Base-by-base conservation (phyloP, 306 rosid species). In the Cucurbita argyrosperma region DNA sequence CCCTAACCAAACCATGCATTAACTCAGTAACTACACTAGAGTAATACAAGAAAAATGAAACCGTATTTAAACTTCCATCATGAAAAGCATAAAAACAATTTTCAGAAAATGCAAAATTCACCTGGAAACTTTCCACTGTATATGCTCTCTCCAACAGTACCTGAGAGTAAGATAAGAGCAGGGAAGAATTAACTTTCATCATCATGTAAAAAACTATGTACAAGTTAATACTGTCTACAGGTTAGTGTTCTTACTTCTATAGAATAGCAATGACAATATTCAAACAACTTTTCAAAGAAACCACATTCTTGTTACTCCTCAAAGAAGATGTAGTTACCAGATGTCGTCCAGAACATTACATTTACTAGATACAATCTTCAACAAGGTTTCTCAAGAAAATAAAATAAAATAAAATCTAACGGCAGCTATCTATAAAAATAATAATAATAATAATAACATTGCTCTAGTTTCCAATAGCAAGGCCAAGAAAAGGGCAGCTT, bases 91-190 rank as follows among this genome's bases (percentile, higher is more conserved):
- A 38, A 50, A 71, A 14, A 11, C 13, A 71, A 4, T 35, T 26
- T 16, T 72, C 9, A 18, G 57, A 53, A 42, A 40, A 15, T 21
- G 39, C 5, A 59, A 45, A 13, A 15, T 82, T 85, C 71, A 94
- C 99, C 99, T 79, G 97, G 99, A 79, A 94, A 91, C 77, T 88
- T 83, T 1, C 74, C 84, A 12, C 93, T 96, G 26, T 94, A 94
- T 76, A 94, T 91, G 85, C 99, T 91, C 85, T 94, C 99, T 70
- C 99, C 99, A 77, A 87, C 88, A 59, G 97, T 86, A 72, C 99
- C 98, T 94, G 86, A 38, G 86, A 38, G 63, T 10, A 76, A 62
- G 79, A 77, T 75, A 69, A 69, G 77, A 74, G 49, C 43, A 77
- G 50, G 47, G 10, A 9, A 50, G 59, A 66, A 72, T 71, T 75